Base-by-base conservation (phyloP, 108 stramenopile species). In the Skeletonema costatum region DNA sequence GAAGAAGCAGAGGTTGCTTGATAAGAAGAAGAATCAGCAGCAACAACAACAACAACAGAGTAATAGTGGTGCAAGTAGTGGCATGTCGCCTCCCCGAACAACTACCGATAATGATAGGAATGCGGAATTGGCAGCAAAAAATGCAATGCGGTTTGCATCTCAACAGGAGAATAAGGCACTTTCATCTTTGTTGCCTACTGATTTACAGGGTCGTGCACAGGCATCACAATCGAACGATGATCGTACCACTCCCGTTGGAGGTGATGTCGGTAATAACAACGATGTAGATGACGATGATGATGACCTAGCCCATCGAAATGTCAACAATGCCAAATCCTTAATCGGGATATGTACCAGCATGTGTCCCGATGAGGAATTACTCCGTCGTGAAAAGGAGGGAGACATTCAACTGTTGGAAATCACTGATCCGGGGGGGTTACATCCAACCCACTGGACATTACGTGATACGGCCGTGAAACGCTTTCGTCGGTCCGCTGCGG, bases 401-500 rank as follows among this genome's bases (percentile, higher is more conserved):
- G 95, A 96, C 69, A 94, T 96, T 71, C 93, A 96, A 70, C 70
- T 89, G 30, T 70, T 96, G 46, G 95, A 96, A 74, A 81, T 90
- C 17, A 89, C 90, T 0, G 71, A 85, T 51, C 94, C 94, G 5
- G 91, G 91, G 25, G 71, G 65, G 8, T 39, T 96, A 10, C 92
- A 96, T 75, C 95, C 95, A 11, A 41, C 79, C 4, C 58, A 79
- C 29, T 96, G 95, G 95, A 93, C 91, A 32, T 74, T 92, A 33
- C 86, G 90, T 17, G 72, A 96, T 68, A 96, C 95, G 0, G 89
- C 80, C 21, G 87, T 96, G 53, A 94, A 94, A 66, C 87, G 93
- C 42, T 97, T 95, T 77, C 87, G 93, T 41, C 76, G 96, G 31
- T 91, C 92, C 9, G 96, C 93, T n/a, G 96, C 96, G 0, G 96